phyloP scores from a whole-genome alignment of 2,329 filamentous ascomycete species.

The Neoscytalidium dimidiatum region DNA sequence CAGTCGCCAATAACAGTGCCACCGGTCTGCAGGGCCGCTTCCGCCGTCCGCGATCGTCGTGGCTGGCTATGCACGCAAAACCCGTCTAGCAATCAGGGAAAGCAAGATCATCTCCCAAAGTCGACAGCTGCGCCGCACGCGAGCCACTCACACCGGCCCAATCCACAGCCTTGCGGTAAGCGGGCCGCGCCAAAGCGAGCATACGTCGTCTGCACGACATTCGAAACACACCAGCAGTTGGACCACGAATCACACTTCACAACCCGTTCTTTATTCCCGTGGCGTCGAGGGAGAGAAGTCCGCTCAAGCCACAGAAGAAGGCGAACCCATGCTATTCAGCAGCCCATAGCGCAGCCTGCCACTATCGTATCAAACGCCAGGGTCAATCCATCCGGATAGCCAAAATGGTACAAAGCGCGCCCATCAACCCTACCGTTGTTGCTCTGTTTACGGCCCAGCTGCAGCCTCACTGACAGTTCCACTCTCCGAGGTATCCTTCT shows the following conservation, averaged over 20 bases:
- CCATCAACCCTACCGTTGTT: neutral
- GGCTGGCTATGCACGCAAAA: neutral
- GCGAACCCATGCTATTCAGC: neutral
- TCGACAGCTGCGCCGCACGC: neutral
- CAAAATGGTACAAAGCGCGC: neutral
- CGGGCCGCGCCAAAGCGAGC: neutral
- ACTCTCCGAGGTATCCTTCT: constrained; percentile 44
- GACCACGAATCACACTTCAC: neutral
- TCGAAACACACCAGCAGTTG: neutral
- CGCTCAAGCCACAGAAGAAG: neutral
- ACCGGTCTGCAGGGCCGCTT: neutral
- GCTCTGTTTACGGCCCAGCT: constrained; percentile 25
- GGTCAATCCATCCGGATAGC: neutral
- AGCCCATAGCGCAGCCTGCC: neutral
- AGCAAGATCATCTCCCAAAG: neutral
- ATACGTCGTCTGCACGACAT: neutral
- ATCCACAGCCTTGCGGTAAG: neutral
- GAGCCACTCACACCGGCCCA: neutral
- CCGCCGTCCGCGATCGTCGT: neutral
- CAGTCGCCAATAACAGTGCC: neutral
- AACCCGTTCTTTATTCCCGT: constrained; percentile 7
- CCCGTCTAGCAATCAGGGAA: neutral
- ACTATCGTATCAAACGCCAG: neutral
- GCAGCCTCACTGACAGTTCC: constrained; percentile 37
- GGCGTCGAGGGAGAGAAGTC: neutral